Evolutionary conservation across 805 yeast genomes (phyloP), one percentile per base, ranked within the genome.

Genomic region (Myxozyma neglecta): DNA sequence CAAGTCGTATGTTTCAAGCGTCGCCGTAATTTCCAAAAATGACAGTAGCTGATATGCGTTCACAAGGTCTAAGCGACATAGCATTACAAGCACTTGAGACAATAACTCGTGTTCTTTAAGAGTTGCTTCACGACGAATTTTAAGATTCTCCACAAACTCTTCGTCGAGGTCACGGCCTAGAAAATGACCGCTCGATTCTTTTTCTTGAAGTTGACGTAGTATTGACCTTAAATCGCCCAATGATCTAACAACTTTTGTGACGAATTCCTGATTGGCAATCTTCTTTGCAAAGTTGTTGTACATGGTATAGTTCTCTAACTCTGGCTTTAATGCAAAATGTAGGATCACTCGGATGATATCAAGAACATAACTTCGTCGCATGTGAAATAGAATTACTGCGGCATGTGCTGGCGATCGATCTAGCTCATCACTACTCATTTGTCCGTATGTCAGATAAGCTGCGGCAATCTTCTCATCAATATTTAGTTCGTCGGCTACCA

Each of bases 381-480:
- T 76, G 70, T 85, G 89, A 72, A 83, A 90, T 9, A 84, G 80
- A 6, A 88, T 81, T 61, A 85, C 81, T 0, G 94, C 96, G 20
- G 75, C 63, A 64, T 72, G 71, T 43, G 70, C 61, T 1, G 74
- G 71, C 32, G 69, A 61, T 43, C 77, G 61, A 47, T 72, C 77
- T 1, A 82, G 76, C 10, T 75, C 75, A 68, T 70, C 74, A 62
- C 69, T 72, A 56, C 69, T 76, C 29, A 72, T 72, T 18, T 76
- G 70, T 3, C 90, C 81, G 62, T 74, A 72, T 54, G 76, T 81
- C 1, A 92, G 78, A 34, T 89, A 71, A 70, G 90, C 89, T 0
- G 96, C 94, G 1, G 89, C 82, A 1, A 82, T 78, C 35, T 88
- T 56, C 72, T 93, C 97, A 73, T 93, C 96, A 55, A 93, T 76